A percentile compares a stretch with the other conserved stretches of the same genome.
These are phyloP conservation scores for Nepenthes alata DNA, from an alignment of 179 eudicot species.

Conservation along the genomic window DNA sequence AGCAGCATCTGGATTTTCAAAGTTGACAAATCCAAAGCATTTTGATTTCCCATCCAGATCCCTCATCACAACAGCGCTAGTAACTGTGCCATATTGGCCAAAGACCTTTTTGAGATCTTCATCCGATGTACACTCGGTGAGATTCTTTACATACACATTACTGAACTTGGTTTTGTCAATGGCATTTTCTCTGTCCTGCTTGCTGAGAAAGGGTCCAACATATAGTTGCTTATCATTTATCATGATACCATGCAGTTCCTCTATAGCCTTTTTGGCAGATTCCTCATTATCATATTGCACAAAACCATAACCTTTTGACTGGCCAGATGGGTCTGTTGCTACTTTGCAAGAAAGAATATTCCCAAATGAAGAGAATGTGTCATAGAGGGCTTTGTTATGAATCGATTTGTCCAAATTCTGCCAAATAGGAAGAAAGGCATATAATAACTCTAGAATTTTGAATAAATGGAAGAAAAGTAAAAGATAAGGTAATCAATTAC, in stretches of 20 bases:
- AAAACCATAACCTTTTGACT: constrained; percentile 70
- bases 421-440: too few relatives aligned
- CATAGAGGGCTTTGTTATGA: constrained; percentile 57
- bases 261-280: constrained; percentile 61
- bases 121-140: constrained; percentile 50
- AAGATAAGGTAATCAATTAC: constrained; percentile 11
- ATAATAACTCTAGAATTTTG: neutral
- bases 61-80: constrained; percentile 67
- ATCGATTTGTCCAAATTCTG: constrained; percentile 70
- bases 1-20: constrained; percentile 67
- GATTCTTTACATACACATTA: constrained; percentile 67
- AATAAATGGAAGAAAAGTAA: neutral
- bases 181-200: constrained; percentile 48
- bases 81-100: constrained; percentile 53
- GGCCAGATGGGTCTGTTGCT: constrained; percentile 57
- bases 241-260: constrained; percentile 59
- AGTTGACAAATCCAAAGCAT: constrained; percentile 73
- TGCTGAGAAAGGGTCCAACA: constrained; percentile 56
- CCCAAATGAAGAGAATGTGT: constrained; percentile 63
- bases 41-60: constrained; percentile 61
- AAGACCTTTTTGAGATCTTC: constrained; percentile 44
- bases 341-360: constrained; percentile 65
- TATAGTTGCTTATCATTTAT: constrained; percentile 69
- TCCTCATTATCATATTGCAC: constrained; percentile 65
- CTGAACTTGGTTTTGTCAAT: constrained; percentile 43